Evolutionary conservation across 2,329 filamentous ascomycete genomes (phyloP).

Genomic region (Celoporthe dispersa): DNA sequence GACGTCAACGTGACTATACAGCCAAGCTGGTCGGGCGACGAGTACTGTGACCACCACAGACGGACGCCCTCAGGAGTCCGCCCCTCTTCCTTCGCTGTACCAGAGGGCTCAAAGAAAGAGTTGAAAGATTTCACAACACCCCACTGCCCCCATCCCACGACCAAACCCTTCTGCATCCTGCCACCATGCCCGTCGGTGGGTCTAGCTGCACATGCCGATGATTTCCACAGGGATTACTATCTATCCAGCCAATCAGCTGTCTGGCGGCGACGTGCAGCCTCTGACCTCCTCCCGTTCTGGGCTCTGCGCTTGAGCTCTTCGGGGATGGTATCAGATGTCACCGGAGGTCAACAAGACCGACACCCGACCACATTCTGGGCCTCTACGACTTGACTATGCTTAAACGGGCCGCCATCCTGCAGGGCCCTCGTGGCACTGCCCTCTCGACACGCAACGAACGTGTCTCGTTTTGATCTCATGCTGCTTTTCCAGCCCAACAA

Average conservation of each 20-base stretch:
- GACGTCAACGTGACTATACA: background rate
- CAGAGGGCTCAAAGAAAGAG: background rate
- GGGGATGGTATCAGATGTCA: constrained; percentile 4
- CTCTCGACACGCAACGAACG: constrained; percentile 9
- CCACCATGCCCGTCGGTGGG: constrained; percentile 21
- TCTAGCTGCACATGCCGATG: constrained; percentile 8
- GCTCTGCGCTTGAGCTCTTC: background rate
- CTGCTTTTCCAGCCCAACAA: background rate
- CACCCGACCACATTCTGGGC: constrained; percentile 16
- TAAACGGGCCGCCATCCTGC: background rate
- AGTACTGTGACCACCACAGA: background rate
- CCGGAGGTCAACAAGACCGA: constrained; percentile 19
- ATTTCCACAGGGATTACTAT: constrained; percentile 9
- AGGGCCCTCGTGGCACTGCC: constrained; percentile 10
- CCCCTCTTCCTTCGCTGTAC: background rate
- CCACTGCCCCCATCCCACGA: background rate
- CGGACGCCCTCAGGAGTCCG: background rate
- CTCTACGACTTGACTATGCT: background rate
- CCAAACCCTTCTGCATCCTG: background rate
- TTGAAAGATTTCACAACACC: background rate
- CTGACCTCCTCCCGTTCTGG: constrained; percentile 8
- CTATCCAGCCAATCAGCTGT: constrained; percentile 11
- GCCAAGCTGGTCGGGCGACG: background rate
- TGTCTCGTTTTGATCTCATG: background rate
- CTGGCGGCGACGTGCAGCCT: background rate